Evolutionary conservation across 306 rosid genomes (phyloP).

Genomic region (Prunus mongolica): DNA sequence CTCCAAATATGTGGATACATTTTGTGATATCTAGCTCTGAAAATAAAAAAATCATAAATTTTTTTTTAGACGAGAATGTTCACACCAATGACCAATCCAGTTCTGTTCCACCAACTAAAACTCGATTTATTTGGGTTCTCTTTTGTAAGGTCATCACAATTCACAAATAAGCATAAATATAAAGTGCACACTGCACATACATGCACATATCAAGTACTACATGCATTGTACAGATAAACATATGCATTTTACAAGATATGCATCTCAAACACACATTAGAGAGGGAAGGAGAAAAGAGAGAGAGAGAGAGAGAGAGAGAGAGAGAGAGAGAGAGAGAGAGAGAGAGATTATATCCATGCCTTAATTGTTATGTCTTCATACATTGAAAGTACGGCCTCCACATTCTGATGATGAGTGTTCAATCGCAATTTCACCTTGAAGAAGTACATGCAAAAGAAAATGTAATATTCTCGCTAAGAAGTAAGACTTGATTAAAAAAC

Average conservation of each 20-base stretch:
- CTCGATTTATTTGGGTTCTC: neutral
- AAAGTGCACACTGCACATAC: neutral
- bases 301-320: no score
- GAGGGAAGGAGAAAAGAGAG: neutral
- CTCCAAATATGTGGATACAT: neutral
- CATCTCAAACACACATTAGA: neutral
- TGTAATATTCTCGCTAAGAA: neutral
- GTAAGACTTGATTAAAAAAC: slow-evolving; percentile 1
- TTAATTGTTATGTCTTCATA: slow-evolving; percentile 55
- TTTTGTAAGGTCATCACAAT: neutral
- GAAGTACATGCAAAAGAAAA: slow-evolving; percentile 21
- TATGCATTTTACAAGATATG: neutral
- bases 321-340: slow-evolving; percentile 3
- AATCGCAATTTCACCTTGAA: slow-evolving; percentile 76
- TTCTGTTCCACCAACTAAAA: neutral
- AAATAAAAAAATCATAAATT: neutral
- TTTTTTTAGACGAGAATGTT: neutral
- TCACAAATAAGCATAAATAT: neutral
- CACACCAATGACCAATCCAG: neutral
- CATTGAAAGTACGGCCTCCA: slow-evolving; percentile 81
- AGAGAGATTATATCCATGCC: slow-evolving; percentile 35
- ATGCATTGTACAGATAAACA: neutral
- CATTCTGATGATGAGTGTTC: slow-evolving; percentile 85
- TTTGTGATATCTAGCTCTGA: neutral
- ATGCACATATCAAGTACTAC: neutral